These are phyloP conservation scores for Citrullus mucosospermus DNA, from an alignment of 306 rosid genomes.

Conservation along the genomic window DNA sequence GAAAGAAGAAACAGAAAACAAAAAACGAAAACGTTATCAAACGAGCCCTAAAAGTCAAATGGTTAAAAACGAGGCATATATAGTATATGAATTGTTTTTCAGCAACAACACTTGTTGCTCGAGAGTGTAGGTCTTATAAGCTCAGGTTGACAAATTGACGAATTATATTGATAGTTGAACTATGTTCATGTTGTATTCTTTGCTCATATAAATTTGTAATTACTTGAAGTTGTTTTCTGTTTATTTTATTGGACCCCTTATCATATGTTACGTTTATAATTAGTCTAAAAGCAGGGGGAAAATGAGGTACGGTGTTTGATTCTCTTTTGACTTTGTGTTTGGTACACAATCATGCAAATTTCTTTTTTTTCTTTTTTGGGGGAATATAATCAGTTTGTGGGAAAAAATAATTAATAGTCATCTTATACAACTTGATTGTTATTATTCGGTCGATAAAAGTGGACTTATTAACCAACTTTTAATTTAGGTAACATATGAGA, in stretches of 20 bases:
- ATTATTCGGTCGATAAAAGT: not conserved
- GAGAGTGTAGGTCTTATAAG: too few species aligned
- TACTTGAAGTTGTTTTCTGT: not conserved
- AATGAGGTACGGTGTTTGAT: not conserved
- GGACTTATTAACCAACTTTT: not conserved
- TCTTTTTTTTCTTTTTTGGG: not conserved
- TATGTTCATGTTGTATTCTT: too few species aligned
- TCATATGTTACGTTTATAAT: not conserved
- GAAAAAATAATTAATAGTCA: not conserved
- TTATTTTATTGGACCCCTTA: not conserved
- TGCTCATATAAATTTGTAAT: not conserved
- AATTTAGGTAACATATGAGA: not conserved
- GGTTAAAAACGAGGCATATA: too few species aligned
- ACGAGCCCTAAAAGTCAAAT: too few species aligned
- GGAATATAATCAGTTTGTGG: not conserved
- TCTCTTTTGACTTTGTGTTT: not conserved
- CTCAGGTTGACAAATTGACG: too few species aligned
- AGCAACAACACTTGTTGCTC: too few species aligned
- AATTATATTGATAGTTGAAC: too few species aligned
- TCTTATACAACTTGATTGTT: not conserved
- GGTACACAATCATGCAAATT: not conserved
- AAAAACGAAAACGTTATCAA: too few species aligned
- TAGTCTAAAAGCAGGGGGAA: not conserved
- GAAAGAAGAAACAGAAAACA: too few species aligned
- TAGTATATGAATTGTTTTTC: too few species aligned